These are phyloP conservation scores for Globisporangium viniferum DNA, from an alignment of 352 stramenopile genomes.

Conservation along the genomic window DNA sequence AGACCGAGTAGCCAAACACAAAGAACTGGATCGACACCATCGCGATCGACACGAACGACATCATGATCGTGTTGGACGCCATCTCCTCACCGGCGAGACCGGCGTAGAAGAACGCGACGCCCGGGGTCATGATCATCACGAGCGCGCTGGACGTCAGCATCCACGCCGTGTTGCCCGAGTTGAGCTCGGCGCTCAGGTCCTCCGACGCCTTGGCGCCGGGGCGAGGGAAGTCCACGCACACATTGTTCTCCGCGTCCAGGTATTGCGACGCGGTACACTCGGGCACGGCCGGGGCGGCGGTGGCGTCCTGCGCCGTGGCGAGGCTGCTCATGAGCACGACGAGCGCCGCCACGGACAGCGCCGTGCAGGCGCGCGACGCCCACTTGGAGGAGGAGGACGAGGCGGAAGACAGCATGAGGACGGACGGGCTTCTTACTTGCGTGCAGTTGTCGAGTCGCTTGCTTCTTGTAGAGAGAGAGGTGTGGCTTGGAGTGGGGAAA, in stretches of 20 bases:
- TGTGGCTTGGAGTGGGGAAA: constrained; percentile 13
- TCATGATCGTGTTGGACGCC: constrained; percentile 80
- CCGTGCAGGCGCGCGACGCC: constrained; percentile 9
- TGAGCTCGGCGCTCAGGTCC: constrained; percentile 30
- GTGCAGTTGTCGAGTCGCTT: background rate
- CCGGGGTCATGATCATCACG: constrained; percentile 73
- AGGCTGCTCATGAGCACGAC: constrained; percentile 15
- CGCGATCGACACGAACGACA: constrained; percentile 74
- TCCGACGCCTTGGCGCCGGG: constrained; percentile 29
- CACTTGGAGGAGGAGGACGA: constrained; percentile 13
- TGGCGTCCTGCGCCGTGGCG: constrained; percentile 6
- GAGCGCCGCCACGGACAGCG: constrained; percentile 14
- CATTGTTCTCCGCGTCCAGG: constrained; percentile 25
- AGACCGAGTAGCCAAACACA: constrained; percentile 67
- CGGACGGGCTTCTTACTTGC: background rate
- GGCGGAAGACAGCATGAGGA: constrained; percentile 2
- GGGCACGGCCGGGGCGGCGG: background rate
- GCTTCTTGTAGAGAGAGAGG: background rate
- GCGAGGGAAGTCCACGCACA: constrained; percentile 38
- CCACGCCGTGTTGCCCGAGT: constrained; percentile 65
- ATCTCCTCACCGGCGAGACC: constrained; percentile 67
- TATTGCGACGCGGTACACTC: constrained; percentile 31
- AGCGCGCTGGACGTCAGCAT: constrained; percentile 47
- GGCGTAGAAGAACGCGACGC: constrained; percentile 79
- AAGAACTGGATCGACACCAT: constrained; percentile 83